These are phyloP conservation scores for Fusarium sp. DNA, from an alignment of 2,329 filamentous ascomycete species.

Conservation along the genomic window DNA sequence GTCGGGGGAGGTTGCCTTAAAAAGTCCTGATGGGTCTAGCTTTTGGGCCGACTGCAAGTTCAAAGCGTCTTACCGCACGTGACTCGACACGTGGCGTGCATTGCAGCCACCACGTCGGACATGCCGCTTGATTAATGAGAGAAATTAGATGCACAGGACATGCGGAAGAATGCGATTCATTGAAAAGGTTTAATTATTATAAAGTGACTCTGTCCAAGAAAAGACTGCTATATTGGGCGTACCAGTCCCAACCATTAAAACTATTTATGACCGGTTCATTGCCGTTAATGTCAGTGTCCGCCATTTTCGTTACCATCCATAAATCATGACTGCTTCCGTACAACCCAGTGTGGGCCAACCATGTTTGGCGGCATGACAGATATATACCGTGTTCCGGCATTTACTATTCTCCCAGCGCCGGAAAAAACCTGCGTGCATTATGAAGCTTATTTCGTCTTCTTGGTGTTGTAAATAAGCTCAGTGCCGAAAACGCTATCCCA, in stretches of 20 bases:
- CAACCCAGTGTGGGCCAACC: slow-evolving; percentile 40
- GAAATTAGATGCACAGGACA: neutral
- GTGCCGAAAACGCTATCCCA: slow-evolving; percentile 97
- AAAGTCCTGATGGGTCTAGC: slow-evolving; percentile 40
- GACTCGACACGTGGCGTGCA: slow-evolving; percentile 41
- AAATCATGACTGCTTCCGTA: slow-evolving; percentile 46
- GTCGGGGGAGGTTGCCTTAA: slow-evolving; percentile 41
- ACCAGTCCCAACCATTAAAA: slow-evolving; percentile 49
- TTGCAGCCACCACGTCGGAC: slow-evolving; percentile 22
- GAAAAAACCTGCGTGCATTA: slow-evolving; percentile 7
- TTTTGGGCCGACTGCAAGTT: slow-evolving; percentile 39
- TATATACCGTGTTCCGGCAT: slow-evolving; percentile 38
- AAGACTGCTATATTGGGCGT: slow-evolving; percentile 33
- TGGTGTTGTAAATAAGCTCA: slow-evolving; percentile 69
- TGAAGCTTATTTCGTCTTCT: slow-evolving; percentile 54
- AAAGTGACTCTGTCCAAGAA: slow-evolving; percentile 41
- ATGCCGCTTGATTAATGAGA: neutral
- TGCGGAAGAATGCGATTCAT: neutral
- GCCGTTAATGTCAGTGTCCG: slow-evolving; percentile 46
- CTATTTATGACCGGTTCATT: slow-evolving; percentile 40
- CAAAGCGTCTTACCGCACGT: slow-evolving; percentile 34
- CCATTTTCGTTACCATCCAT: slow-evolving; percentile 49
- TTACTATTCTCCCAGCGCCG: neutral
- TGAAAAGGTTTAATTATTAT: slow-evolving; percentile 39
- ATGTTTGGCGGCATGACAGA: slow-evolving; percentile 27